These are phyloP conservation scores for Grosmannia serpens DNA, from an alignment of 2,329 filamentous ascomycete genomes.

Conservation along the genomic window DNA sequence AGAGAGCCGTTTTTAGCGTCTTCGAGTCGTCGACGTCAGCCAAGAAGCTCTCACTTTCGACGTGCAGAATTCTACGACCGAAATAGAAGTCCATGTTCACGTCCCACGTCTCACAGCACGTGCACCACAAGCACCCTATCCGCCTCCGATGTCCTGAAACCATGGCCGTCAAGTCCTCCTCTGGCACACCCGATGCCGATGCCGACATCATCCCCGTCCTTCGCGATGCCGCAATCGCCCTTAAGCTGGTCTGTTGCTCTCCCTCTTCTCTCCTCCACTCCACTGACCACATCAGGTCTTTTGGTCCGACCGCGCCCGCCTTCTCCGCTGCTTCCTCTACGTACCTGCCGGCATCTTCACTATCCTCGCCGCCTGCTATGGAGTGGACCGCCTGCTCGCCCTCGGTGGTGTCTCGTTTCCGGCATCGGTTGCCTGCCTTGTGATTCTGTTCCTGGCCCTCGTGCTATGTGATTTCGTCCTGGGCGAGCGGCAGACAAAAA, in stretches of 20 bases:
- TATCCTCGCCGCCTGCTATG: constrained; percentile 31
- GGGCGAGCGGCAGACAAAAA: constrained; percentile 35
- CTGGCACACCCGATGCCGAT: background rate
- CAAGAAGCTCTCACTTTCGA: background rate
- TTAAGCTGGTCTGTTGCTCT: background rate
- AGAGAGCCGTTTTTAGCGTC: too few species aligned
- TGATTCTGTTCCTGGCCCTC: constrained; percentile 40
- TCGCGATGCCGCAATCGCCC: background rate
- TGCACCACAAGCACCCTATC: background rate
- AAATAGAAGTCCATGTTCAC: too few species aligned
- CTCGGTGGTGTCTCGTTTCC: constrained; percentile 42
- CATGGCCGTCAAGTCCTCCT: background rate
- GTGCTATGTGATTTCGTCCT: constrained; percentile 33
- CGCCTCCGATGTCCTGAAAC: background rate
- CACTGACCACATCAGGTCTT: background rate
- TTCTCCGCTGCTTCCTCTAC: constrained; percentile 33
- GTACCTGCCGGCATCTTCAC: constrained; percentile 33
- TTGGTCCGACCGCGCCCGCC: constrained; percentile 5
- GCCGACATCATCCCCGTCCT: background rate
- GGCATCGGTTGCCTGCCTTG: constrained; percentile 46
- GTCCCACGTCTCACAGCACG: background rate
- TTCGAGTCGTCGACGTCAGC: background rate
- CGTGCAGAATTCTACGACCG: background rate
- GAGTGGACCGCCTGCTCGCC: constrained; percentile 29
- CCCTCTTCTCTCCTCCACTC: background rate